Evolutionary conservation across 1,284 basidiomycete species (phyloP).

Genomic region (Ustilago esculenta): DNA sequence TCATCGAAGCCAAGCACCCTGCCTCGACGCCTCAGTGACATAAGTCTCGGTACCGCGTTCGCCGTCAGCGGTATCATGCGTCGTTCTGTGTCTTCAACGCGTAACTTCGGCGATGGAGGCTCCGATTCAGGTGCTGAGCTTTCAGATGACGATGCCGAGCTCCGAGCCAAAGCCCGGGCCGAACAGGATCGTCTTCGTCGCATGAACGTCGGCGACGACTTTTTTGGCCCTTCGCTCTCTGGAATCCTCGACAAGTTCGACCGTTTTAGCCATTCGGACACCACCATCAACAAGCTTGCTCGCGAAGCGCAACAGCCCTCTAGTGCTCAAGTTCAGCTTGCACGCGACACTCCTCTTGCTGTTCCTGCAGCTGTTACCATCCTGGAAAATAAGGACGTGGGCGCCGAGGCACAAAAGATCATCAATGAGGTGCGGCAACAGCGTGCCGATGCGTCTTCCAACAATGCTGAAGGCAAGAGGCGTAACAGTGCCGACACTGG

Average conservation of each 20-base stretch:
- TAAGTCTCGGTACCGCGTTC: constrained; percentile 57
- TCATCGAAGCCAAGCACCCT: constrained; percentile 41
- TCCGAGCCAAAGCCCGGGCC: constrained; percentile 46
- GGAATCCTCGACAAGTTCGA: constrained; percentile 53
- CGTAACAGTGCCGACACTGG: constrained; percentile 44
- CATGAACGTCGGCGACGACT: constrained; percentile 63
- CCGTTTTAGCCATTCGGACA: constrained; percentile 39
- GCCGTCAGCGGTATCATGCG: constrained; percentile 51
- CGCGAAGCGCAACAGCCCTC: constrained; percentile 7
- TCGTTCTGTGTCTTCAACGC: constrained; percentile 10
- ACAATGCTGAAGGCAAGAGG: constrained; percentile 19
- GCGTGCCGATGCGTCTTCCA: constrained; percentile 31
- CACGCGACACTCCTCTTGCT: not conserved
- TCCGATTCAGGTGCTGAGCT: constrained; percentile 44
- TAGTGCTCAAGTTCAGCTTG: not conserved
- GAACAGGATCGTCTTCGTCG: constrained; percentile 58
- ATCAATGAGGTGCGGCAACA: constrained; percentile 54
- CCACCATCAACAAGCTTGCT: constrained; percentile 34
- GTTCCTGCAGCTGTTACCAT: not conserved
- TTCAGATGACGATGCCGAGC: constrained; percentile 54
- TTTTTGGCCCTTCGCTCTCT: constrained; percentile 55
- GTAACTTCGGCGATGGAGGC: constrained; percentile 35
- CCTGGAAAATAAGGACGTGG: not conserved
- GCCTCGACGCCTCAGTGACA: constrained; percentile 49
- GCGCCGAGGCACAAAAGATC: constrained; percentile 36